Evolutionary conservation across 2,329 filamentous ascomycete genomes (phyloP).

Genomic region (Botryosphaeria dothidea): DNA sequence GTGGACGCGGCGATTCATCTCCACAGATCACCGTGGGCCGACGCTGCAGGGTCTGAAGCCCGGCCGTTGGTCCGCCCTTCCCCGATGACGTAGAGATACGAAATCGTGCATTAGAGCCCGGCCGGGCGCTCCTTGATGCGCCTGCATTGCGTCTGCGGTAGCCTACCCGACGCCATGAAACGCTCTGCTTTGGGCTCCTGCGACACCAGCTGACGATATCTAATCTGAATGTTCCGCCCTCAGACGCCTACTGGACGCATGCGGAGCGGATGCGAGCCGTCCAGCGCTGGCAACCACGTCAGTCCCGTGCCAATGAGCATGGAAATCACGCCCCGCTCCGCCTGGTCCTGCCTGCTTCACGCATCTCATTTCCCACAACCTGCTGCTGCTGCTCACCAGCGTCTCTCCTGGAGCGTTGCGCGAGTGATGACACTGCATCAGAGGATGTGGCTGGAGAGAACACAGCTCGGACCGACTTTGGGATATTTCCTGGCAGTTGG

Average conservation of each 20-base stretch:
- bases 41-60: conserved; percentile 13
- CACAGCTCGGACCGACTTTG: conserved; percentile 12
- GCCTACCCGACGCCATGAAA: conserved; percentile 1
- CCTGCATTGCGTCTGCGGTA: conserved; percentile 14
- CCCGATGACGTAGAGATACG: conserved; percentile 6
- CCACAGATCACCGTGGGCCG: conserved; percentile 10
- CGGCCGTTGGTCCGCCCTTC: conserved; percentile 8
- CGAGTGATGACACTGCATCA: neutral
- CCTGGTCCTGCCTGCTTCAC: neutral
- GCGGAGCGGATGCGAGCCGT: neutral
- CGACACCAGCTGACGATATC: conserved; percentile 9
- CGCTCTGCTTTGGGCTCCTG: neutral
- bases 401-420: neutral
- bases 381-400: neutral
- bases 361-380: neutral
- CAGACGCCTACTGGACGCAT: neutral
- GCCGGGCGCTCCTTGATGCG: conserved; percentile 8
- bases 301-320: neutral
- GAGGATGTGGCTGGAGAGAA: conserved; percentile 7
- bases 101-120: conserved; percentile 9
- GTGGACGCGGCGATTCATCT: conserved; percentile 7
- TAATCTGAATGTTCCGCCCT: conserved; percentile 7
- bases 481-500: neutral
- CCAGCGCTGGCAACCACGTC: neutral
- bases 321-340: neutral